Percentiles rank a stretch among this genome's conserved stretches.
Conservation (phyloP, 2,329 filamentous ascomycete genomes). For the Huntiella bhutanensis region DNA sequence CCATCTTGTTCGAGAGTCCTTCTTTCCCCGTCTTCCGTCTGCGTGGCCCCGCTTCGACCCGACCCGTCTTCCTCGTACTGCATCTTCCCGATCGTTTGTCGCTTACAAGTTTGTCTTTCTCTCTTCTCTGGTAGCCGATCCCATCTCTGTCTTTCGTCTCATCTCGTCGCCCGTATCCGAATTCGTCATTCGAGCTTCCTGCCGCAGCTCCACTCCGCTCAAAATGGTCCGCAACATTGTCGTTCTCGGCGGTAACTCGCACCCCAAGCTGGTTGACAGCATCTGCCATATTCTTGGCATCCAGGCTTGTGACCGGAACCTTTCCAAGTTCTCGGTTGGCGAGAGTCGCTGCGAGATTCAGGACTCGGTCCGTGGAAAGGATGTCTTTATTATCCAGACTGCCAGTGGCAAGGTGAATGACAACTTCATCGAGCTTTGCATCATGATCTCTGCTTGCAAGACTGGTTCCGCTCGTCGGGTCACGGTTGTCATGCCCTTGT, state of each 20-base stretch:
- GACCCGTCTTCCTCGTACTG: too few relatives aligned
- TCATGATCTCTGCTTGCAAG: constrained; percentile 97
- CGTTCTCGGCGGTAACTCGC: constrained; percentile 80
- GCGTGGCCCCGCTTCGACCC: too few relatives aligned
- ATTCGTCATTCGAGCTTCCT: not conserved
- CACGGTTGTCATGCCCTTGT: constrained; percentile 83
- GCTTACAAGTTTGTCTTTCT: not conserved
- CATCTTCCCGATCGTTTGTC: not conserved
- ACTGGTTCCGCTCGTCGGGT: constrained; percentile 80
- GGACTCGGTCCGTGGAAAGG: constrained; percentile 91
- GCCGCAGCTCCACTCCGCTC: constrained; percentile 1
- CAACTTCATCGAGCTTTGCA: constrained; percentile 87
- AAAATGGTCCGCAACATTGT: constrained; percentile 89
- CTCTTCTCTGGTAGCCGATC: not conserved
- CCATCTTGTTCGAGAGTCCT: not conserved
- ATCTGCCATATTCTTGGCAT: constrained; percentile 82
- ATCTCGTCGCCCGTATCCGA: not conserved
- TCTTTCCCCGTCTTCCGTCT: too few relatives aligned
- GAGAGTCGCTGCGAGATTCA: constrained; percentile 91
- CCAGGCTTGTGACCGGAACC: constrained; percentile 62
- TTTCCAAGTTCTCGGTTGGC: constrained; percentile 84
- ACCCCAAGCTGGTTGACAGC: constrained; percentile 68
- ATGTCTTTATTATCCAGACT: constrained; percentile 96
- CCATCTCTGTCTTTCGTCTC: not conserved
- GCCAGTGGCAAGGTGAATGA: constrained; percentile 89